Evolutionary conservation across 768 basidiomycete genomes (phyloP), one percentile per base, ranked within the genome.

Genomic region (Naganishia onofrii): DNA sequence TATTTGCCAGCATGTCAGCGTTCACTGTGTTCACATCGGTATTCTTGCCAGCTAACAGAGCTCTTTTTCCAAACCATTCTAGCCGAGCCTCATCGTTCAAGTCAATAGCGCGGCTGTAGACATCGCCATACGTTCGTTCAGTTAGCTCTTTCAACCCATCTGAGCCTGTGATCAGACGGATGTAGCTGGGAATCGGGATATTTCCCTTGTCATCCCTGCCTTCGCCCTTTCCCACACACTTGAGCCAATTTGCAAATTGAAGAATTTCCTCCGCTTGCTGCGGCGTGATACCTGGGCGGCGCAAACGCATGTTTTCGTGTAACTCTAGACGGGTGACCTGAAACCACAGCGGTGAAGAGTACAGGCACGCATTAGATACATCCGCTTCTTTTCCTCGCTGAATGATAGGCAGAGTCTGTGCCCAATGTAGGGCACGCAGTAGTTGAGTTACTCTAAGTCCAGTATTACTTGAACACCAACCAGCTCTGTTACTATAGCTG

Each of bases 291-390:
- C 48, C 48, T 51, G 48, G 48, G 6, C 48, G 17, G 15, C 48
- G 48, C 17, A 86, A 77, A 7, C 76, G 66, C 84, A 85, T 86
- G 72, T 86, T 85, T n/a, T 34, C 78, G 68, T 3, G 67, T 3
- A 85, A 79, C 48, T 80, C 73, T 2, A 84, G 72, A 12, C 84
- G 67, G 8, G 71, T 19, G 34, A 84, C 75, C 5, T 53, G 51
- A 4, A 44, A 28, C 84, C 85, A 86, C 0, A 86, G 38, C 5
- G 38, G 74, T 13, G 71, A 31, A 23, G 84, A 58, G 23, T 74
- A 77, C 0, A 85, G 71, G 5, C 77, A 77, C 0, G 82, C 82
- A 70, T 55, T 70, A 3, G 85, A 77, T 75, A 85, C 84, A 12
- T 84, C 77, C 44, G 77, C 76, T 44, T 81, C 66, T 5, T 78